These are phyloP conservation scores for Rhodotorula toruloides DNA, from an alignment of 768 basidiomycete species.

Conservation along the genomic window DNA sequence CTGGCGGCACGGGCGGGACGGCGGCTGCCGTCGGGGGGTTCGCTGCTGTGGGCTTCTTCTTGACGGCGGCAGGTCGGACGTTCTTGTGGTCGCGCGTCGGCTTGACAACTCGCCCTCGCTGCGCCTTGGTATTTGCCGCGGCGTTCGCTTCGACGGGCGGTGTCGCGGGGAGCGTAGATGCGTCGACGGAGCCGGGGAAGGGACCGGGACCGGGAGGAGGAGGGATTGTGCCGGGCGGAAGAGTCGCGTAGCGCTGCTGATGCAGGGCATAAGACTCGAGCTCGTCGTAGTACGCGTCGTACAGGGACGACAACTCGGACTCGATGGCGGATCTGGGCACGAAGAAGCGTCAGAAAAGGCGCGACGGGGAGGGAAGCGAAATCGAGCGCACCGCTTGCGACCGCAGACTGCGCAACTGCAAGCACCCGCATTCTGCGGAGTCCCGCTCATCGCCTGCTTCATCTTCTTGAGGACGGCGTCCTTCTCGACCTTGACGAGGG, in stretches of 20 bases:
- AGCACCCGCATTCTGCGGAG: conserved; percentile 86
- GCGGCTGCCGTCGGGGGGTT: conserved; percentile 2
- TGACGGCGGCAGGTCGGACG: conserved; percentile 32
- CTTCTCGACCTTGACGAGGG: conserved; percentile 95
- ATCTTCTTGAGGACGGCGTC: conserved; percentile 96
- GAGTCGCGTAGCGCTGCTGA: conserved; percentile 90
- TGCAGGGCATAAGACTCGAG: conserved; percentile 98
- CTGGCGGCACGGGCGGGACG: conserved; percentile 13
- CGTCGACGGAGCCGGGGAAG: conserved; percentile 94
- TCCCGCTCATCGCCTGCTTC: conserved; percentile 77
- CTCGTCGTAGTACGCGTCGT: conserved; percentile 99
- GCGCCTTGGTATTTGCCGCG: conserved; percentile 40
- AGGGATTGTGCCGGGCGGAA: conserved; percentile 71
- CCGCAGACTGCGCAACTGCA: conserved; percentile 98
- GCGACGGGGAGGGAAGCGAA: neutral
- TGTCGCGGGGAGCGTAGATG: conserved; percentile 59
- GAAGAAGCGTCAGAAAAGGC: neutral
- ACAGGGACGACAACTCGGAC: conserved; percentile 98
- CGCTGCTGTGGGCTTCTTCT: conserved; percentile 12
- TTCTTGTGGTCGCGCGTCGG: conserved; percentile 39
- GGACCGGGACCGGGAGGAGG: conserved; percentile 95
- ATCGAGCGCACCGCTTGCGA: conserved; percentile 75
- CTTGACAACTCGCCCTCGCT: conserved; percentile 30
- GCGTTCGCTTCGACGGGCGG: conserved; percentile 20
- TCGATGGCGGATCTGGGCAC: conserved; percentile 81